Conservation (phyloP, 2,329 filamentous ascomycete genomes). For the Mycosphaerella arachidis region DNA sequence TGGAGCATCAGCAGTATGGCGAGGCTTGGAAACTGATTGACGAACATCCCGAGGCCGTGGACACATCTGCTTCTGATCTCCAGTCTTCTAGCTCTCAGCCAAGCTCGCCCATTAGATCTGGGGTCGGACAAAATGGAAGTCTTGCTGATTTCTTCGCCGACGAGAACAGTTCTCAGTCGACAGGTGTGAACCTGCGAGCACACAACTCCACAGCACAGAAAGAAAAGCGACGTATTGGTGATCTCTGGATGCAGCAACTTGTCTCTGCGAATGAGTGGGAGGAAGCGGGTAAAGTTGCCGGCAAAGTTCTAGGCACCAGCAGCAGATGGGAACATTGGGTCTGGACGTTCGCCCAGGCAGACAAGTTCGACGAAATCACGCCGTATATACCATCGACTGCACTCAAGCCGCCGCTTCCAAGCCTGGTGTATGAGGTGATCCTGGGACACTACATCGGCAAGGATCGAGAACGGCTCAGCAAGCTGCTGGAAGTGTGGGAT, state of each 20-base stretch:
- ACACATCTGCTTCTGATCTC: slow-evolving; percentile 36
- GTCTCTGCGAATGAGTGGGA: slow-evolving; percentile 70
- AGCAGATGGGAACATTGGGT: slow-evolving; percentile 94
- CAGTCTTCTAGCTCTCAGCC: slow-evolving; percentile 34
- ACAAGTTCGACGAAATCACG: slow-evolving; percentile 85
- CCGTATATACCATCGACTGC: slow-evolving; percentile 72
- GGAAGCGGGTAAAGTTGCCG: slow-evolving; percentile 73
- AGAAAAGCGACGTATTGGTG: slow-evolving; percentile 86
- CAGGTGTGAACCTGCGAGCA: slow-evolving; percentile 20
- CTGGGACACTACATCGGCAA: slow-evolving; percentile 81
- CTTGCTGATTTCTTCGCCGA: slow-evolving; percentile 55
- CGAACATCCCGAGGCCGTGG: slow-evolving; percentile 70
- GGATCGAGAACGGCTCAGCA: slow-evolving; percentile 69
- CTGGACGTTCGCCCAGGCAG: slow-evolving; percentile 80
- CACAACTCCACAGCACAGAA: slow-evolving; percentile 62
- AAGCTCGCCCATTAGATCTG: slow-evolving; percentile 41
- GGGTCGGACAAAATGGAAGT: slow-evolving; percentile 26
- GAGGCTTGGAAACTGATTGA: slow-evolving; percentile 87
- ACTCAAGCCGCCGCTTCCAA: slow-evolving; percentile 73
- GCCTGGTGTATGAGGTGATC: slow-evolving; percentile 81
- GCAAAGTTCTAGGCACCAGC: slow-evolving; percentile 73
- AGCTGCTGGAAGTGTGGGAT: slow-evolving; percentile 78
- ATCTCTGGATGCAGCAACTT: slow-evolving; percentile 87
- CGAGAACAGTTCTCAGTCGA: slow-evolving; percentile 49
- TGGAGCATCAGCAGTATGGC: slow-evolving; percentile 75